A percentile compares a stretch with the other conserved stretches of the same genome.
Conservation (phyloP, 1,139 yeast genomes). For the Pneumocystis jirovecii region DNA sequence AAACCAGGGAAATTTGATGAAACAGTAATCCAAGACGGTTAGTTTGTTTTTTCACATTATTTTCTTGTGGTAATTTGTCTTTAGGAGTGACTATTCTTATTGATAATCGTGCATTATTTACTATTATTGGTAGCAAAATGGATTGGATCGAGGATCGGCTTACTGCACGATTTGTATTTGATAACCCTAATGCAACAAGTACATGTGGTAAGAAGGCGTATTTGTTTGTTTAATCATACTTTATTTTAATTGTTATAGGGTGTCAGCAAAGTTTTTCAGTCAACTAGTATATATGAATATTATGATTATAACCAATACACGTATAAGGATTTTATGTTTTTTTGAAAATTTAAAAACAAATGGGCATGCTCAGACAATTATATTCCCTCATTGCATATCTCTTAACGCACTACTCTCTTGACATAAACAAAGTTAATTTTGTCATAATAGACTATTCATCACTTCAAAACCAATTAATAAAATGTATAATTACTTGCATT, state of each 20-base stretch:
- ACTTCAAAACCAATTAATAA: neutral
- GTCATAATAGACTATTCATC: neutral
- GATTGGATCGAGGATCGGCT: conserved; percentile 94
- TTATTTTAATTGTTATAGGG: neutral
- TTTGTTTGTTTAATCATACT: conserved; percentile 26
- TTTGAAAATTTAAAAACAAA: neutral
- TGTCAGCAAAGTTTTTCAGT: neutral
- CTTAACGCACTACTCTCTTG: neutral
- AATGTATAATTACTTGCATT: neutral
- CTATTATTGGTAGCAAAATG: conserved; percentile 95
- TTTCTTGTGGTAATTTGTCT: neutral
- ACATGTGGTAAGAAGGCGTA: conserved; percentile 98
- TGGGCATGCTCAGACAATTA: neutral
- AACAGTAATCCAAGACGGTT: conserved; percentile 66
- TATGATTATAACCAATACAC: neutral
- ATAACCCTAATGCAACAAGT: conserved; percentile 91
- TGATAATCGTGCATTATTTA: conserved; percentile 88
- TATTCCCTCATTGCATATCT: neutral
- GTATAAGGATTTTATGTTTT: neutral
- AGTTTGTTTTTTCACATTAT: neutral
- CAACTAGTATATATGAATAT: neutral
- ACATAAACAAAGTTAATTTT: neutral
- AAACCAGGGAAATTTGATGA: conserved; percentile 91
- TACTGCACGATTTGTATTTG: conserved; percentile 76
- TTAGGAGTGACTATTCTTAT: conserved; percentile 58